Evolutionary conservation across 1,284 basidiomycete genomes (phyloP).

Genomic region (Microbotryum lychnidis-dioicae): DNA sequence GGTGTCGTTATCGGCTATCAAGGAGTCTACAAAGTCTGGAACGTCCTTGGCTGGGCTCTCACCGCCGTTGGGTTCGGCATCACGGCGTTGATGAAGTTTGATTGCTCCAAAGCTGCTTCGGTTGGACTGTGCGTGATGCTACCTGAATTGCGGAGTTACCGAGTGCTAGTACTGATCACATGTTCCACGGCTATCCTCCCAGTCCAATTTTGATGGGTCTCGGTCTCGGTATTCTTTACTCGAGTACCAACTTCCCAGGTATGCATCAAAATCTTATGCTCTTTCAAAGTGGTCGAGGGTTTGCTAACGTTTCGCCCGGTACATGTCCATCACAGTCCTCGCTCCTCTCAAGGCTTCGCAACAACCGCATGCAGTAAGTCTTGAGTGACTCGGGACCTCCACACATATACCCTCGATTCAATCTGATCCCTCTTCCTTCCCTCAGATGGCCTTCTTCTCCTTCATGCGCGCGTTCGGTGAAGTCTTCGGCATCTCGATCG

Average conservation of each 20-base stretch:
- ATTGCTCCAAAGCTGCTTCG: conserved; percentile 37
- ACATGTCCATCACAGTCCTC: conserved; percentile 1
- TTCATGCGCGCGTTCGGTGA: conserved; percentile 23
- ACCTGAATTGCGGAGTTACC: too few species aligned
- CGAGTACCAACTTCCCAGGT: conserved; percentile 37
- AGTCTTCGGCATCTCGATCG: conserved; percentile 26
- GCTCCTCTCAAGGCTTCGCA: conserved; percentile 16
- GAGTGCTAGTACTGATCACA: too few species aligned
- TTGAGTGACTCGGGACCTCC: not conserved
- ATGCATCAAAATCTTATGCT: too few species aligned
- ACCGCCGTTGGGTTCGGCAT: conserved; percentile 32
- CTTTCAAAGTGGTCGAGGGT: too few species aligned
- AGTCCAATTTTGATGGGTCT: conserved; percentile 16
- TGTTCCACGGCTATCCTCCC: not conserved
- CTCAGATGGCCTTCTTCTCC: conserved; percentile 19
- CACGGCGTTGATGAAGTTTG: conserved; percentile 41
- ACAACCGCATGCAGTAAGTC: conserved; percentile 23
- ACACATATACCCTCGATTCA: too few species aligned
- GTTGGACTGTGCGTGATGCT: conserved; percentile 5
- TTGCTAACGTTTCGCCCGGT: too few species aligned
- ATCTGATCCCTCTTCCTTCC: not conserved
- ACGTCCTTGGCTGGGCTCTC: conserved; percentile 35
- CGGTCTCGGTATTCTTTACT: conserved; percentile 28
- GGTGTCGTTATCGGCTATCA: conserved; percentile 33
- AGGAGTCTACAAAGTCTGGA: conserved; percentile 37